phyloP scores from a whole-genome alignment of 176 grass and related monocot species.

The Alloteropsis semialata region DNA sequence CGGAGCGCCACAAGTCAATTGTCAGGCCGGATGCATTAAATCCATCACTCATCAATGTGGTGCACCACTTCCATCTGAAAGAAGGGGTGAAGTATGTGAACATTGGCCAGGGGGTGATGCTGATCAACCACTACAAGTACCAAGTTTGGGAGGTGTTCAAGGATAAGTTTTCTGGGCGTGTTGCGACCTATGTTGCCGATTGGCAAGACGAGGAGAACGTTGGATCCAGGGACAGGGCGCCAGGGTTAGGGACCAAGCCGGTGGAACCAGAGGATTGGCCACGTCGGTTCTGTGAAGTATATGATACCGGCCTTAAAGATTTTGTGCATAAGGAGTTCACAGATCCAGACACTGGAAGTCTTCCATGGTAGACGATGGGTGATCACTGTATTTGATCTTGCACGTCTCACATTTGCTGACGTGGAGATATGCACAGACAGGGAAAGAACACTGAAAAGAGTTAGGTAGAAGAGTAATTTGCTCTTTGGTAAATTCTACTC shows the following conservation, averaged over 20 bases:
- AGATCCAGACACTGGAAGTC: conserved; percentile 51
- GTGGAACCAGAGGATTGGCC: conserved; percentile 92
- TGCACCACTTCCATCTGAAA: conserved; percentile 96
- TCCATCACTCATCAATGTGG: conserved; percentile 84
- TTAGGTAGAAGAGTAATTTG: conserved; percentile 31
- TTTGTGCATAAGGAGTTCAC: conserved; percentile 54
- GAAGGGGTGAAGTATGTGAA: conserved; percentile 80
- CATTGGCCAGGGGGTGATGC: conserved; percentile 69
- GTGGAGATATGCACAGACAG: conserved; percentile 27
- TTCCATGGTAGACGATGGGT: conserved; percentile 72
- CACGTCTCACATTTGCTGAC: background rate
- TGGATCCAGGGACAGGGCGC: conserved; percentile 88
- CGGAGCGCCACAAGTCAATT: conserved; percentile 92
- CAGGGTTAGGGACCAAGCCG: conserved; percentile 84
- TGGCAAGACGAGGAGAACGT: conserved; percentile 95
- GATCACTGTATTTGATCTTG: conserved; percentile 27
- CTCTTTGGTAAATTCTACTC: conserved; percentile 34
- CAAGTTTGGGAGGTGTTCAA: conserved; percentile 99
- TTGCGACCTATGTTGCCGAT: conserved; percentile 90
- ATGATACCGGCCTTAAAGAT: conserved; percentile 77
- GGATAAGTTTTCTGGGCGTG: conserved; percentile 85
- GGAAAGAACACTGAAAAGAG: conserved; percentile 20
- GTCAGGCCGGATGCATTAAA: conserved; percentile 69
- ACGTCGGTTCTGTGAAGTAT: conserved; percentile 79
- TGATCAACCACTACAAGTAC: conserved; percentile 99